Conservation (phyloP, 2,329 filamentous ascomycete genomes). For the Fonsecaea pedrosoi region DNA sequence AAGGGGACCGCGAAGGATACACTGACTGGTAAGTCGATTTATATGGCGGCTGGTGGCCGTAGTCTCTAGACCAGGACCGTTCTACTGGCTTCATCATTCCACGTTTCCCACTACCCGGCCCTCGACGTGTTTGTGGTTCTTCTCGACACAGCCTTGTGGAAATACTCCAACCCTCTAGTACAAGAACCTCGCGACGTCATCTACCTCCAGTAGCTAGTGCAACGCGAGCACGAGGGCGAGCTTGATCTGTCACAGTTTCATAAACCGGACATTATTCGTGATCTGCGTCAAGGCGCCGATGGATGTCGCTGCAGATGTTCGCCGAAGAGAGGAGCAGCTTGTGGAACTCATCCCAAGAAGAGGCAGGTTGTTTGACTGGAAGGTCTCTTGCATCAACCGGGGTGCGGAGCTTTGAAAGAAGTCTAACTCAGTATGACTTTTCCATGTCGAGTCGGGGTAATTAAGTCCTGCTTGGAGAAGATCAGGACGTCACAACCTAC, state of each 20-base stretch:
- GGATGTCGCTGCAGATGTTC: conserved; percentile 68
- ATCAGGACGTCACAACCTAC: neutral
- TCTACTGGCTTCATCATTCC: conserved; percentile 66
- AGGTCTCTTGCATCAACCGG: conserved; percentile 43
- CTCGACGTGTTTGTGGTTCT: conserved; percentile 64
- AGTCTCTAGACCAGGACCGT: conserved; percentile 70
- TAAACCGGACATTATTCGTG: conserved; percentile 62
- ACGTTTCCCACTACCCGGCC: conserved; percentile 63
- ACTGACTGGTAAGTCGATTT: conserved; percentile 59
- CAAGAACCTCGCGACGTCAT: conserved; percentile 63
- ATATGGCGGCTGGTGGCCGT: conserved; percentile 65
- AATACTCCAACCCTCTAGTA: conserved; percentile 63
- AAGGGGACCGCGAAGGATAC: conserved; percentile 49
- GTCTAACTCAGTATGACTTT: neutral
- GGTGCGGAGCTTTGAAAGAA: neutral
- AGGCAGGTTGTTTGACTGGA: conserved; percentile 62
- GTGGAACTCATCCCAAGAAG: conserved; percentile 65
- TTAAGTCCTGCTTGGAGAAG: neutral
- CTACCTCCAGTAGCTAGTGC: conserved; percentile 19
- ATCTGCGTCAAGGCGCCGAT: conserved; percentile 61
- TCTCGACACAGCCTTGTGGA: conserved; percentile 59
- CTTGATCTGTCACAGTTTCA: conserved; percentile 58
- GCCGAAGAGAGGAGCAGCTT: conserved; percentile 60
- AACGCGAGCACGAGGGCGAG: conserved; percentile 41
- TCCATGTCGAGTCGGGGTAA: neutral